Conservation (phyloP, 805 yeast species). For the Kurtzmaniella fragi region DNA sequence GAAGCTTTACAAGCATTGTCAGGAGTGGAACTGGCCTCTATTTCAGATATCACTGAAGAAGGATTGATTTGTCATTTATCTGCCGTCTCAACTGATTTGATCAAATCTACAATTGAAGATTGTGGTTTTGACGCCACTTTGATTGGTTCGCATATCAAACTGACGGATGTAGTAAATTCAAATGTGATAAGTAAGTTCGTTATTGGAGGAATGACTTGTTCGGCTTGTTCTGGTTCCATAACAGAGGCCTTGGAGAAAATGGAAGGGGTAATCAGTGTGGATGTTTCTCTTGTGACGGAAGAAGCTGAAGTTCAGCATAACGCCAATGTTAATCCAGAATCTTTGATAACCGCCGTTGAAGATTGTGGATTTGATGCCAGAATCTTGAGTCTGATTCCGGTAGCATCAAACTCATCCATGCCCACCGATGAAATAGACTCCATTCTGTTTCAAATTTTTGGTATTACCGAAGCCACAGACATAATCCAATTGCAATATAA, state of each 20-base stretch:
- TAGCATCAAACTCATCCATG: background rate
- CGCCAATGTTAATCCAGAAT: constrained; percentile 7
- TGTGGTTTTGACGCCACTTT: constrained; percentile 30
- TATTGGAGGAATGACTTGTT: background rate
- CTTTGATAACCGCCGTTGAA: constrained; percentile 18
- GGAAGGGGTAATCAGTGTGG: constrained; percentile 20
- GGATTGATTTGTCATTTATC: constrained; percentile 53
- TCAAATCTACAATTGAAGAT: constrained; percentile 61
- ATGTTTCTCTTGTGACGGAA: constrained; percentile 33
- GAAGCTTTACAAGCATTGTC: constrained; percentile 42
- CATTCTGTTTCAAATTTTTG: constrained; percentile 26
- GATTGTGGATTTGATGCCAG: constrained; percentile 27
- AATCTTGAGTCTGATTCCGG: constrained; percentile 1
- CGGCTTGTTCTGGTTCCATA: constrained; percentile 28
- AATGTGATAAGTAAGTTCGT: too few relatives aligned
- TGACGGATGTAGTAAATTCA: constrained; percentile 1
- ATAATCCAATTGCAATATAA: constrained; percentile 28
- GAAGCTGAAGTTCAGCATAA: constrained; percentile 25
- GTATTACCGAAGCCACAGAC: constrained; percentile 24
- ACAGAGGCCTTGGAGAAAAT: constrained; percentile 23
- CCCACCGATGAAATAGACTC: constrained; percentile 15
- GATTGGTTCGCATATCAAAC: too few relatives aligned
- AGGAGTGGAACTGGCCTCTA: constrained; percentile 52
- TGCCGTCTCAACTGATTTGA: constrained; percentile 21
- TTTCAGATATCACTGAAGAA: constrained; percentile 73